Percentiles rank a stretch among this genome's conserved stretches.
These are phyloP conservation scores for Colletotrichum tabaci DNA, from an alignment of 2,329 filamentous ascomycete species.

Conservation along the genomic window DNA sequence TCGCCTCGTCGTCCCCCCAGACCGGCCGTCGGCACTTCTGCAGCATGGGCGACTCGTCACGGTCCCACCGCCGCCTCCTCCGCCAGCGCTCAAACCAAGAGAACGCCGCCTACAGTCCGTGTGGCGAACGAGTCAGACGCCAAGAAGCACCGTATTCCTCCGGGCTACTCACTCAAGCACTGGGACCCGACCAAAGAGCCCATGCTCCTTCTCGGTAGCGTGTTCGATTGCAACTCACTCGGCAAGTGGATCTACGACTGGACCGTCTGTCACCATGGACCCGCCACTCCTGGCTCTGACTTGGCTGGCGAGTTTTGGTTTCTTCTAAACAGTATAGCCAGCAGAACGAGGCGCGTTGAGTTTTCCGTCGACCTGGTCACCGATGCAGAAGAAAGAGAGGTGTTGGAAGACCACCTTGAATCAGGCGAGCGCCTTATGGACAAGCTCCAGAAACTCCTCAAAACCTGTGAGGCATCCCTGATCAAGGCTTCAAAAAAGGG, in stretches of 20 bases:
- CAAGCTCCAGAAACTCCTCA: constrained; percentile 88
- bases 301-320: constrained; percentile 97
- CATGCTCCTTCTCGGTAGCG: constrained; percentile 93
- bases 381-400: constrained; percentile 79
- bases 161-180: constrained; percentile 96
- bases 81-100: constrained; percentile 57
- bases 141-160: constrained; percentile 80
- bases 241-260: constrained; percentile 99
- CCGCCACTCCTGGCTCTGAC: constrained; percentile 86
- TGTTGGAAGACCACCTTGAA: constrained; percentile 91
- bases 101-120: constrained; percentile 54
- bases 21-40: constrained; percentile 62
- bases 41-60: constrained; percentile 65
- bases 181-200: constrained; percentile 97
- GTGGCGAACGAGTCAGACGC: constrained; percentile 72
- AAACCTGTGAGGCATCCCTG: constrained; percentile 96
- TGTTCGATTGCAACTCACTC: constrained; percentile 97
- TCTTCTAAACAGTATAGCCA: constrained; percentile 91
- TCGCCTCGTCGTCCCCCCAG: constrained; percentile 57
- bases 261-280: constrained; percentile 92
- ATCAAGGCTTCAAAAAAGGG: constrained; percentile 85
- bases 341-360: constrained; percentile 93
- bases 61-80: constrained; percentile 66
- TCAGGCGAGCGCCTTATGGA: constrained; percentile 89
- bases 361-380: constrained; percentile 82